phyloP scores from a whole-genome alignment of 495 filamentous ascomycete genomes.

The Annulohypoxylon bovei region DNA sequence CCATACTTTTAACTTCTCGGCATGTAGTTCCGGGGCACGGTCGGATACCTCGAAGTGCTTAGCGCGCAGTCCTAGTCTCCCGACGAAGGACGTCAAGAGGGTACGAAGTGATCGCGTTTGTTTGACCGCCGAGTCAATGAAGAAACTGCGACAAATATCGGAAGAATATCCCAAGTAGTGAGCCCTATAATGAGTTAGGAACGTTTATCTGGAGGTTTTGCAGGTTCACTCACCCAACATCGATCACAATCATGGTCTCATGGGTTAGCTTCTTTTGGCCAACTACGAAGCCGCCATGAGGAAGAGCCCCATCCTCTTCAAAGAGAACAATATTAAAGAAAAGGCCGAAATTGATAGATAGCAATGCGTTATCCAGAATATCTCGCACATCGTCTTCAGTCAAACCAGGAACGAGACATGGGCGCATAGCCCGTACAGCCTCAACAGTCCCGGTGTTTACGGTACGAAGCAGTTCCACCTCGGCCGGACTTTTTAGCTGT shows the following conservation, averaged over 20 bases:
- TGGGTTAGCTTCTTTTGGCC: conserved; percentile 57
- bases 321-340: conserved; percentile 70
- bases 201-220: neutral
- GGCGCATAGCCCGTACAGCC: conserved; percentile 63
- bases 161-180: conserved; percentile 67
- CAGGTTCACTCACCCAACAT: conserved; percentile 58
- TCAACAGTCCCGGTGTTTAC: conserved; percentile 68
- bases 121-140: conserved; percentile 42
- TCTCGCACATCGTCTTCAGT: conserved; percentile 61
- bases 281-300: conserved; percentile 62
- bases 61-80: neutral
- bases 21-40: conserved; percentile 30
- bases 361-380: conserved; percentile 60
- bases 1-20: conserved; percentile 63
- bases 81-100: neutral
- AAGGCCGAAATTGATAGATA: conserved; percentile 57
- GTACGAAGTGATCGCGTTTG: neutral
- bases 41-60: neutral
- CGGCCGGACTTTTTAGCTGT: conserved; percentile 60
- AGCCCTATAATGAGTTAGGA: conserved; percentile 48
- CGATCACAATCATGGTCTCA: conserved; percentile 65
- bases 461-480: conserved; percentile 62
- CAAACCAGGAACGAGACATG: conserved; percentile 60
- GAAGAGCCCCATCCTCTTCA: conserved; percentile 63
- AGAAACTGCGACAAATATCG: conserved; percentile 67